Base-by-base conservation (phyloP, 176 grass and related monocot genomes). In the Eleusine coracana region DNA sequence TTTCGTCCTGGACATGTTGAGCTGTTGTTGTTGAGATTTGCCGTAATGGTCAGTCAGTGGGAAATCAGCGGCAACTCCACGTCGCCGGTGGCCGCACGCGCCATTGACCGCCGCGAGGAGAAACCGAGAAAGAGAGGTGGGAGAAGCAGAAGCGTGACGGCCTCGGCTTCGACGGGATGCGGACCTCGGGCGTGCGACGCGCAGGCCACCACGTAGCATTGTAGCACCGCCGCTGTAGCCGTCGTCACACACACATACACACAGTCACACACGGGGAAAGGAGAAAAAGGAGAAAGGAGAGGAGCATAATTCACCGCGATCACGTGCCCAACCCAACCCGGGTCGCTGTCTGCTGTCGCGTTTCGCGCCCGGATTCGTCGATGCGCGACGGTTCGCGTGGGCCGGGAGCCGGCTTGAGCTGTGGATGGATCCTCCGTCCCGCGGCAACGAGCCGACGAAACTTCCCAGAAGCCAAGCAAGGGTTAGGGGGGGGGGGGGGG, bases 151-250 rank as follows among this genome's bases (percentile, higher is more conserved):
- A 3, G 82, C 82, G 87, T 85, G 64, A 34, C 36, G 63, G 77
- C 40, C 54, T 85, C 70, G 70, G 77, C 44, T 58, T 21, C 4
- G 50, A 75, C 12, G 50, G 73, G 6, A 59, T 75, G 31, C 73
- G 16, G 23, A 50, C 72, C 17, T 46, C 60, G 29, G 0, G 12
- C 68, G 44, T 59, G 50, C 75, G 87, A 46, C 64, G 23, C 50
- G 18, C 77, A 82, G 55, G 87, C 83, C 28, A 40, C 83, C 88
- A 89, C 83, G 88, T 89, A 45, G 44, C 44, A 12, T 8, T 46
- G 31, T 46, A 11, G 82, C 76, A 17, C 51, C 72, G 18, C 21
- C 51, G 10, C 42, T 61, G 70, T 84, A 76, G 76, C 7, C 70
- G 52, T 80, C 64, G 36, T 10, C 44, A 0, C 11, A 13, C 77